A percentile compares a stretch with the other conserved stretches of the same genome.
Conservation (phyloP, 257 asterid genomes). For the Solanum commersonii region DNA sequence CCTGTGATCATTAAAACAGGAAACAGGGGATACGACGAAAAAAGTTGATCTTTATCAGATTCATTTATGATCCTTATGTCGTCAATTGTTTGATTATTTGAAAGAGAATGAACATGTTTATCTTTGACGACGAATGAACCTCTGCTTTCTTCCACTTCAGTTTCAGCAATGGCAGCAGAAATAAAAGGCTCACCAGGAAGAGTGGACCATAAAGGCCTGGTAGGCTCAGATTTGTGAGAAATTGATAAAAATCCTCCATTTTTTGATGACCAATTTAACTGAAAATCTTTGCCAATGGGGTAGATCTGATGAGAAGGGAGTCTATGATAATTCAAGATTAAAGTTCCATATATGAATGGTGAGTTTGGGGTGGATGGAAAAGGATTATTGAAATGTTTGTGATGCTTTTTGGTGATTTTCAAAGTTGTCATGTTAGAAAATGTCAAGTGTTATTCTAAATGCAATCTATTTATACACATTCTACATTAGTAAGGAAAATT, state of each 20-base stretch:
- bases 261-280: constrained; percentile 48
- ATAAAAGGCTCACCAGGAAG: constrained; percentile 80
- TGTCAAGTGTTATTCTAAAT: neutral
- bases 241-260: constrained; percentile 64
- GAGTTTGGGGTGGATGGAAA: constrained; percentile 54
- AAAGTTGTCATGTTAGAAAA: constrained; percentile 36
- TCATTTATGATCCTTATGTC: constrained; percentile 27
- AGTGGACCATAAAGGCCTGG: constrained; percentile 63
- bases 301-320: constrained; percentile 32
- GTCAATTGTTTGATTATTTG: constrained; percentile 74
- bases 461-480: neutral
- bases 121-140: constrained; percentile 80
- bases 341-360: constrained; percentile 38
- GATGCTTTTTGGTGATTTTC: constrained; percentile 65
- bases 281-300: constrained; percentile 57
- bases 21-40: constrained; percentile 4
- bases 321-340: constrained; percentile 25
- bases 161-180: constrained; percentile 70
- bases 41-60: constrained; percentile 27
- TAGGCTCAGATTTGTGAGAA: constrained; percentile 42
- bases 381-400: constrained; percentile 79
- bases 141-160: constrained; percentile 87
- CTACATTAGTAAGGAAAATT: neutral
- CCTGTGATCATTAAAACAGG: constrained; percentile 57
- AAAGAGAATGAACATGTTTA: constrained; percentile 34